Evolutionary conservation across 208 protist genomes (phyloP).

Genomic region (Leptomonas seymouri): DNA sequence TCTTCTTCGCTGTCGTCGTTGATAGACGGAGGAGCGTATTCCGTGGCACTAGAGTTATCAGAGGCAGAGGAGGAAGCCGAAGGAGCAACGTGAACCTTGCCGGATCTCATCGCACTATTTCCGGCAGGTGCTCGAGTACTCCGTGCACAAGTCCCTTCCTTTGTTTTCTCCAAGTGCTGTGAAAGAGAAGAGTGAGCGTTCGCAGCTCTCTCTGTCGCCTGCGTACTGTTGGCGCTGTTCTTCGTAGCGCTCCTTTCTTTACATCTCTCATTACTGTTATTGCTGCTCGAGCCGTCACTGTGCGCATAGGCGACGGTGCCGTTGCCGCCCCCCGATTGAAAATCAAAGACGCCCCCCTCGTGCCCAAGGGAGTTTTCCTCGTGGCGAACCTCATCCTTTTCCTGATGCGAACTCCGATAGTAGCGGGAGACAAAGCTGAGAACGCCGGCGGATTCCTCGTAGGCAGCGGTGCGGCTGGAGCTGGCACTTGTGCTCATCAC

Average conservation of each 20-base stretch:
- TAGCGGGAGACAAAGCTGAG: conserved; percentile 11
- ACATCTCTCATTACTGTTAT: neutral
- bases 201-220: neutral
- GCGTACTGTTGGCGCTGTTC: neutral
- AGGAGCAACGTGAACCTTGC: conserved; percentile 6
- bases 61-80: neutral
- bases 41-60: conserved; percentile 12
- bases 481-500: conserved; percentile 21
- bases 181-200: too few relatives aligned
- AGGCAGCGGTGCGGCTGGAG: conserved; percentile 20
- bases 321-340: neutral
- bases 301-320: neutral
- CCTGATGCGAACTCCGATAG: neutral
- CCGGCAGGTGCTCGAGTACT: neutral
- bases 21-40: conserved; percentile 13
- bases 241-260: too few relatives aligned
- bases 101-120: neutral
- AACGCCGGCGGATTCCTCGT: conserved; percentile 24
- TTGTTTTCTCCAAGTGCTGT: too few relatives aligned
- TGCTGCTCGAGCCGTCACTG: conserved; percentile 1
- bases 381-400: neutral
- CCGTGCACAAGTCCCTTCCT: too few relatives aligned
- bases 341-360: conserved; percentile 2
- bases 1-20: neutral
- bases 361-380: neutral